Evolutionary conservation across 208 protist genomes (phyloP), one percentile per base, ranked within the genome.

Genomic region (Phytomonas sp.): DNA sequence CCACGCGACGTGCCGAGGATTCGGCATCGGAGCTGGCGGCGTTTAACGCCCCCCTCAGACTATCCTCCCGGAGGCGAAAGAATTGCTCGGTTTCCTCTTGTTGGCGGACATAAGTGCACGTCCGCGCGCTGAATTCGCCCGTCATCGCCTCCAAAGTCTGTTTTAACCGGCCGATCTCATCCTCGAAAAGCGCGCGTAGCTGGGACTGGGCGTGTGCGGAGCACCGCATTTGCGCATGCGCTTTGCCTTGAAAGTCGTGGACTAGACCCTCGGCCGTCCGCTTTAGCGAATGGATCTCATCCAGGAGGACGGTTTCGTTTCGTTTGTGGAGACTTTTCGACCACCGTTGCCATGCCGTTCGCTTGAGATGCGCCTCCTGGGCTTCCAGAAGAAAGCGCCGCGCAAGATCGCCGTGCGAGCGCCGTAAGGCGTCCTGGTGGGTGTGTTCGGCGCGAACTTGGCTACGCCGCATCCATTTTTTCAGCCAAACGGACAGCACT

Each of bases 71-170:
- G 23, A 45, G 63, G 14, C 34, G 8, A 52, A 78, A 85, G 49
- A 85, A 74, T 26, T 70, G 72, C 60, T 80, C 68, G 8, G 78
- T 30, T 37, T 79, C 75, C 63, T 86, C 82, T 66, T 87, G 86
- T 67, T 91, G 83, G 14, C 74, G 74, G 29, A 86, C 66, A 66
- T 88, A 88, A 0, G 82, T 86, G 26, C 68, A 64, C 0, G 82
- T 86, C 34, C 86, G 82, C 65, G 83, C 76, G 45, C 74, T 81
- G 45, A 91, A 91, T 71, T 91, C 82, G n/a, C 72, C 52, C 16
- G 78, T 79, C 72, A 86, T 76, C 32, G 86, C 86, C 56, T 77
- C 77, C 63, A 91, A 70, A n/a, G 73, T 67, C 2, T 42, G 69
- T 56, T 79, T 75, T 52, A 90, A 71, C 16, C 78, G 75, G 30